A percentile compares a stretch with the other conserved stretches of the same genome.
Evolutionary conservation across 2,329 filamentous ascomycete species (phyloP).

Genomic region (Drechslerella stenobrocha): DNA sequence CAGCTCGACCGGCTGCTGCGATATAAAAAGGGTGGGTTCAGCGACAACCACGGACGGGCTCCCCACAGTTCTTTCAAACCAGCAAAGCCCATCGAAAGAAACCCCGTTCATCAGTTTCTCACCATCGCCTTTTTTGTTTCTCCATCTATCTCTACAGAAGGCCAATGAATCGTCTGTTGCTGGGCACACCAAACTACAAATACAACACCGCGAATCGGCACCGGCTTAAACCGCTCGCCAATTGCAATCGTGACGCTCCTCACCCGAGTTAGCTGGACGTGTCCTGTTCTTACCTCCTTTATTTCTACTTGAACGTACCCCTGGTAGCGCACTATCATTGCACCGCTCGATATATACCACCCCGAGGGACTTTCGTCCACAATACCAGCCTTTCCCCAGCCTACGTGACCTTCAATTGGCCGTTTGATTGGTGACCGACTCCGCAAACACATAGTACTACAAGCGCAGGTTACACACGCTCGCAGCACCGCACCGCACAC

Average conservation of each 20-base stretch:
- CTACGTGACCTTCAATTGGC: too few relatives aligned
- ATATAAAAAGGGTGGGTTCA: slow-evolving; percentile 24
- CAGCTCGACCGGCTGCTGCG: slow-evolving; percentile 4
- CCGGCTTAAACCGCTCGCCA: slow-evolving; percentile 30
- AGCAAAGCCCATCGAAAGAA: too few relatives aligned
- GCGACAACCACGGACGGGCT: too few relatives aligned
- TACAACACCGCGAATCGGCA: slow-evolving; percentile 41
- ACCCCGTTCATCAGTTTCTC: too few relatives aligned
- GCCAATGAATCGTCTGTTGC: slow-evolving; percentile 48
- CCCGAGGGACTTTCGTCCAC: neutral
- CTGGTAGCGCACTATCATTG: too few relatives aligned
- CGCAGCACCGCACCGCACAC: too few relatives aligned
- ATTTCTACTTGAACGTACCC: neutral
- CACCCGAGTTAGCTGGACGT: too few relatives aligned
- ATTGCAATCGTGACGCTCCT: too few relatives aligned
- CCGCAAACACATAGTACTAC: too few relatives aligned
- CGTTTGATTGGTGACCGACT: too few relatives aligned
- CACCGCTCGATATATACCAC: neutral
- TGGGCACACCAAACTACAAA: slow-evolving; percentile 31
- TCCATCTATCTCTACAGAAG: slow-evolving; percentile 2
- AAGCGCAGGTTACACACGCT: too few relatives aligned
- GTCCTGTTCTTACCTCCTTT: neutral
- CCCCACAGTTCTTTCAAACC: too few relatives aligned
- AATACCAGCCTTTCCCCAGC: neutral
- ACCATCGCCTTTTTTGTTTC: neutral